Evolutionary conservation across 1,139 yeast genomes (phyloP).

Genomic region (Kurtzmaniella quercitrusa): DNA sequence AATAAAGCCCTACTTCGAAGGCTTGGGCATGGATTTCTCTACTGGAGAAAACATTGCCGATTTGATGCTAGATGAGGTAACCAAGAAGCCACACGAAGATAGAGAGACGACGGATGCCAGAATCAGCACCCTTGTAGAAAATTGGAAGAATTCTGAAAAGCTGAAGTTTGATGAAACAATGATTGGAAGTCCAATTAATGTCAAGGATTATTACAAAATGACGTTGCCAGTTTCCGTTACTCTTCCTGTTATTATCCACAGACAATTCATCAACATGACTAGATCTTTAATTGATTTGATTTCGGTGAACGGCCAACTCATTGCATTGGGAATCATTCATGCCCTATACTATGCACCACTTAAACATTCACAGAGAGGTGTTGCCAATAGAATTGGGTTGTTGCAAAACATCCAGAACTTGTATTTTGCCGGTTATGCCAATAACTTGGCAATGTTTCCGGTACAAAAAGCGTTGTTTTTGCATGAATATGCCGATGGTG

Average conservation of each 20-base stretch:
- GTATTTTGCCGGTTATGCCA: constrained; percentile 76
- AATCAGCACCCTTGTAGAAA: constrained; percentile 29
- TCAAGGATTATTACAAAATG: constrained; percentile 16
- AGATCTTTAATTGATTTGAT: constrained; percentile 60
- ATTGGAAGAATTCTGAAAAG: constrained; percentile 27
- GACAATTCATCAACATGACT: constrained; percentile 44
- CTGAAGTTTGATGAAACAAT: neutral
- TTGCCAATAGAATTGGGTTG: constrained; percentile 65
- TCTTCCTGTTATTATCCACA: constrained; percentile 25
- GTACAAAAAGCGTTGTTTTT: constrained; percentile 70
- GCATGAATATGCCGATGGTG: constrained; percentile 72
- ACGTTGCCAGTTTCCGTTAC: constrained; percentile 22
- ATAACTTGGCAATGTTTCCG: constrained; percentile 73
- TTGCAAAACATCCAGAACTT: constrained; percentile 70
- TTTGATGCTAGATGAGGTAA: constrained; percentile 64
- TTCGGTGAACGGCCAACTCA: constrained; percentile 65
- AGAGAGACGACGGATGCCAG: constrained; percentile 24
- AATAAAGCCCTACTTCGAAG: constrained; percentile 39
- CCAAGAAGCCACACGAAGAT: constrained; percentile 39
- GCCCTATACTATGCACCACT: constrained; percentile 73
- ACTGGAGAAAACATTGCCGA: constrained; percentile 67
- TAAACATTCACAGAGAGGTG: constrained; percentile 52
- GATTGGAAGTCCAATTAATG: constrained; percentile 11
- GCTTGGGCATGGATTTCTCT: constrained; percentile 53
- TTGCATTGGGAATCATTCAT: constrained; percentile 60